phyloP scores from a whole-genome alignment of 2,329 filamentous ascomycete genomes.

The Trichoderma harzianum region DNA sequence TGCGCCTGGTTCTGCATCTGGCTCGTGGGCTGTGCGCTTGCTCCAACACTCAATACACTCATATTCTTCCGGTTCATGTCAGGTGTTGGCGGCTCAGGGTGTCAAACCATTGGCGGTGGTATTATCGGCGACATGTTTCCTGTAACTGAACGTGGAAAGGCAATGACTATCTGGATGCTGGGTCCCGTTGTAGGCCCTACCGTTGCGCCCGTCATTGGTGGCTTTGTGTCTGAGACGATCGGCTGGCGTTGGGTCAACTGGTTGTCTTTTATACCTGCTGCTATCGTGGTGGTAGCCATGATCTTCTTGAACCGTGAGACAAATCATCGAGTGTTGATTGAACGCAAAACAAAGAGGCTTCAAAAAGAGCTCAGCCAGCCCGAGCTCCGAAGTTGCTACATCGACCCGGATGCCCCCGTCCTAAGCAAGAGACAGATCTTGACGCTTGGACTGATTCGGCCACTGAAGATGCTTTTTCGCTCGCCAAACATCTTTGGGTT shows the following conservation, averaged over 20 bases:
- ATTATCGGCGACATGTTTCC: slow-evolving; percentile 53
- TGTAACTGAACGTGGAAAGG: slow-evolving; percentile 44
- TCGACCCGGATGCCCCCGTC: neutral
- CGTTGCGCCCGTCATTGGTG: slow-evolving; percentile 47
- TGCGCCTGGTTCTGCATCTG: slow-evolving; percentile 61
- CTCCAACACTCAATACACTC: slow-evolving; percentile 50
- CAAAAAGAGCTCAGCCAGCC: neutral
- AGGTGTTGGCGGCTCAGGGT: slow-evolving; percentile 55
- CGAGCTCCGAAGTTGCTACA: neutral
- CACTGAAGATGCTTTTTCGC: slow-evolving; percentile 44
- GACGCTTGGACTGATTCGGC: neutral
- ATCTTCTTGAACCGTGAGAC: slow-evolving; percentile 3
- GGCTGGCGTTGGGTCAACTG: slow-evolving; percentile 53
- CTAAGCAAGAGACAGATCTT: slow-evolving; percentile 7
- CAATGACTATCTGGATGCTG: slow-evolving; percentile 51
- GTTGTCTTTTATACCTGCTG: slow-evolving; percentile 27
- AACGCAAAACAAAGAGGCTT: neutral
- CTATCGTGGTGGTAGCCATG: slow-evolving; percentile 2
- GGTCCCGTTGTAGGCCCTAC: slow-evolving; percentile 58
- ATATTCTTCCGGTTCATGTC: slow-evolving; percentile 58
- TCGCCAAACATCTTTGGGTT: slow-evolving; percentile 48
- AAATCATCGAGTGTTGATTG: neutral
- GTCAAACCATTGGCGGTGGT: slow-evolving; percentile 53
- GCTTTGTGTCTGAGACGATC: slow-evolving; percentile 46
- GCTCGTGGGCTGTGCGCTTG: slow-evolving; percentile 62